Evolutionary conservation across 192 early-diverging fungal genomes (phyloP), one percentile per base, ranked within the genome.

Genomic region (Coemansia sp.): DNA sequence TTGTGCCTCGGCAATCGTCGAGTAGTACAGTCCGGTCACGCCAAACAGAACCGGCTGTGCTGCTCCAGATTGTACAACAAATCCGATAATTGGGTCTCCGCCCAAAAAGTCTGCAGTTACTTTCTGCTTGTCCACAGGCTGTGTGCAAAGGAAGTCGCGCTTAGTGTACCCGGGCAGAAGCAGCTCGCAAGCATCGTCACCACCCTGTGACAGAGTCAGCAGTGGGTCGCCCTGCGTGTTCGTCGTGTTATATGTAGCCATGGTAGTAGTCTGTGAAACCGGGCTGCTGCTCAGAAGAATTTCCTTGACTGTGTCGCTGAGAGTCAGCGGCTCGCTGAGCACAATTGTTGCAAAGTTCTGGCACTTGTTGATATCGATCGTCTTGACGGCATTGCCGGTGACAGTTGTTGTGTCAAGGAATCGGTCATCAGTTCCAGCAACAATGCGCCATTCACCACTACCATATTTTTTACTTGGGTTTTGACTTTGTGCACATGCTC

Each of bases 21-120:
- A 69, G 56, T 69, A 76, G 52, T 69, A 76, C 43, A 62, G 55
- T 0, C 73, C 73, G 0, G 73, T 62, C 6, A 76, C 53, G 22
- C 73, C 73, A 18, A 69, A 62, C 7, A 76, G 73, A 49, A 66
- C 63, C 9, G 64, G 66, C 18, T 57, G 34, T 9, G 73, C 41
- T 0, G 62, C 64, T 3, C 41, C 45, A 4, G 43, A 47, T 47
- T 69, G 72, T 3, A 17, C 19, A 12, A 61, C 64, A 44, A 65
- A 69, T 2, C 67, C 73, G 43, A 76, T 62, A 48, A 76, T 76
- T 7, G 73, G 63, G 53, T 76, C 67, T 12, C 73, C 73, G n/a
- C 73, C 73, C 17, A 76, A 48, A 18, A 62, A 66, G 33, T 76
- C 73, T 15, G 39, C 49, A 6, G 59, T 61, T 8, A 76, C 48